Base-by-base conservation (phyloP, 192 early-diverging fungal species). In the Phycomyces nitens region DNA sequence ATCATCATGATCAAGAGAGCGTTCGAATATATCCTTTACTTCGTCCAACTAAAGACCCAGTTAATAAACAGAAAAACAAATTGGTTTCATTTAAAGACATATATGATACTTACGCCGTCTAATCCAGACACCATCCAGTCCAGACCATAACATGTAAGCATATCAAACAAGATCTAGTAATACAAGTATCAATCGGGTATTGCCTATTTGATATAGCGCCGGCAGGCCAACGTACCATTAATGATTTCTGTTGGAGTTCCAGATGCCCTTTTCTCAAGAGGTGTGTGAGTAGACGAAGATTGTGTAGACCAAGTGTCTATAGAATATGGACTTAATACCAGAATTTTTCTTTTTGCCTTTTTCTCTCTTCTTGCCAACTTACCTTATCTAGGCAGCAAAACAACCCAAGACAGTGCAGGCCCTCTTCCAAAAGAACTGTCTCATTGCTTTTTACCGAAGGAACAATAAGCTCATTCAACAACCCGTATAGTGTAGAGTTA, bases 331-430 rank as follows among this genome's bases (percentile, higher is more conserved):
- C 5, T 50, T 60, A 6, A 49, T 47, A 21, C 20, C 8, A 29
- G 27, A 38, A 1, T 5, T 55, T 24, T 50, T 39, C 18, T 50
- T 47, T 22, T 26, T 11, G 34, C 10, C 14, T 4, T 55, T 29
- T 54, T 3, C 9, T 22, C 8, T 11, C 10, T 54, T 22, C 12
- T n/a, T n/a, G 27, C 20, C 29, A 8, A 42, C 18, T 55, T 66
- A 85, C 84, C 61, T 86, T 86, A 69, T 94, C 92, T 29, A 92
- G 68, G 16, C 83, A 71, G 66, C 93, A 94, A 57, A 81, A 81
- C 26, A 95, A 80, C 12, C 89, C 90, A 54, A 94, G 79, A 63
- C 93, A 94, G 55, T 93, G 87, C 34, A 95, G 76, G 23, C 90
- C 93, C 41, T 88, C 81, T 69, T 91, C 88, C 43, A 88, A 84